Conservation (phyloP, 192 early-diverging fungal genomes). For the Rhizoclosmatium sp. region DNA sequence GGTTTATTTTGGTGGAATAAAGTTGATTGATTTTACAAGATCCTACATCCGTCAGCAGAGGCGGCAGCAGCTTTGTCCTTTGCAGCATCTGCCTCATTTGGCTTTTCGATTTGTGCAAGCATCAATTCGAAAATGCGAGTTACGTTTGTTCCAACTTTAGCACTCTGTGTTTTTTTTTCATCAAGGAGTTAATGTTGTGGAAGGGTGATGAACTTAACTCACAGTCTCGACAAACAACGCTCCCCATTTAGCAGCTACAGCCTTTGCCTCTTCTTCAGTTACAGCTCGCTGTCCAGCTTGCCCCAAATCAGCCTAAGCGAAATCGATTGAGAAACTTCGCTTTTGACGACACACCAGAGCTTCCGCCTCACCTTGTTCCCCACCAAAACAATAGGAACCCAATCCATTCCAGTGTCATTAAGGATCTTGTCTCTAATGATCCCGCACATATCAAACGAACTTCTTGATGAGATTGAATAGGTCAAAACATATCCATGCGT, state of each 20-base stretch:
- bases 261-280: constrained; percentile 76
- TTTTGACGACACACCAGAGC: background rate
- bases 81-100: constrained; percentile 56
- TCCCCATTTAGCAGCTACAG: constrained; percentile 81
- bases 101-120: constrained; percentile 85
- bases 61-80: background rate
- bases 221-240: constrained; percentile 82
- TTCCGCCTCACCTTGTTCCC: constrained; percentile 65
- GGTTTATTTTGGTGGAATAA: too few relatives aligned
- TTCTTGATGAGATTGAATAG: constrained; percentile 86
- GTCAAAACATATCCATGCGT: constrained; percentile 95
- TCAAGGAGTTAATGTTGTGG: background rate
- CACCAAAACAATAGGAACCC: constrained; percentile 89
- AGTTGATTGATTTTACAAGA: background rate
- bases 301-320: constrained; percentile 28
- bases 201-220: background rate
- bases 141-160: constrained; percentile 83
- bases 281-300: constrained; percentile 71
- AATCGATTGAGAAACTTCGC: background rate
- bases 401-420: constrained; percentile 88
- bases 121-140: constrained; percentile 82
- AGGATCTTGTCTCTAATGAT: constrained; percentile 95
- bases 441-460: constrained; percentile 89
- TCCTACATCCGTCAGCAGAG: constrained; percentile 1
- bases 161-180: background rate